Evolutionary conservation across 169 alveolate species (phyloP), one percentile per base, ranked within the genome.

Genomic region (Cryptosporidium sp.): DNA sequence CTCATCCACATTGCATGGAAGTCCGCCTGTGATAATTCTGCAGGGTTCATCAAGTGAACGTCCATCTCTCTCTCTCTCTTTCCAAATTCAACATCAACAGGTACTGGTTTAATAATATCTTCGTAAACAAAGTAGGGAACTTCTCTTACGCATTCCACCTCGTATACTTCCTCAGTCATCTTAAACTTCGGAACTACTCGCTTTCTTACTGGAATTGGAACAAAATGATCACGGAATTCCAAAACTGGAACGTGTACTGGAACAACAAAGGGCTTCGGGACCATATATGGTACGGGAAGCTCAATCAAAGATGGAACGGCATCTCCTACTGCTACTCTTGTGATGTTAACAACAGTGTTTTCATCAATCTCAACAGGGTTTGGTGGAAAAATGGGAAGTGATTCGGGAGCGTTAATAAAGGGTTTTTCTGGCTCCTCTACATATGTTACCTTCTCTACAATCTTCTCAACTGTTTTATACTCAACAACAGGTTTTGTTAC

Each of bases 1-100:
- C 96, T 89, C 96, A 94, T 94, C 96, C 96, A 94, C 96, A 94
- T 94, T 48, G 96, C 96, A 69, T 94, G 96, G 91, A 94, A 93
- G 50, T 94, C 96, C 23, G 95, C 96, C 91, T 94, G 96, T 43
- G 96, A 93, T 58, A 94, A 93, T 80, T 94, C 96, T 23, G 95
- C 95, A 10, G 96, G 96, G 70, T 94, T 93, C 86, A 94, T 91
- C 26, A 95, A 94, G 52, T 93, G 94, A 23, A 95, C 96, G 69
- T 91, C 92, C 91, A 93, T 95, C 67, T 93, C 95, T 43, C 84
- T 93, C 55, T 94, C 95, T 68, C 93, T 91, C 70, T 92, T 92
- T 61, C 93, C 93, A 50, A 94, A 93, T 61, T 94, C 95, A 8
- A 94, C 96, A 43, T 93, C 96, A 92, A 94, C 93, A 4, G 96